Base-by-base conservation (phyloP, 345 rosid species). In the Heritiera littoralis region DNA sequence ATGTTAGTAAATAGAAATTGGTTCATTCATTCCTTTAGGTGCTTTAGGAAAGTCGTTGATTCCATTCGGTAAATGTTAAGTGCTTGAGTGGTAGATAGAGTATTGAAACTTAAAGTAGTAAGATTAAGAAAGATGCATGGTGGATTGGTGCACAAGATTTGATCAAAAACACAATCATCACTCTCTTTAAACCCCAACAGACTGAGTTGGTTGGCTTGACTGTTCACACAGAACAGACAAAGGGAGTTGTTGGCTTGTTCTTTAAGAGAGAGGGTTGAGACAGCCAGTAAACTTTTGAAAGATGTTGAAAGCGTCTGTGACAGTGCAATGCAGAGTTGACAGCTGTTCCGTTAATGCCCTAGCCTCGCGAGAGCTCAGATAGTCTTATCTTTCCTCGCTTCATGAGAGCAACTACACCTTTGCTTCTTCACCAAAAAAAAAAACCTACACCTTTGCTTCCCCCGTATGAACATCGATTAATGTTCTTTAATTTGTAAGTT, bases 301-400 rank as follows among this genome's bases (percentile, higher is more conserved):
- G 46, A 65, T 65, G 45, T 45, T 65, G 69, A 43, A 35, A 35
- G 38, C 2, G 68, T 51, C 38, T 14, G 66, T 65, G 59, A 74
- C 35, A 61, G 76, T 35, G 38, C 38, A 35, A 35, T 35, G 38
- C 60, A 20, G 64, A 52, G 71, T 77, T 69, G 81, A 77, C 83
- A 83, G 74, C 38, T 35, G 38, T 68, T 80, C 41, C 40, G 32
- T 48, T 9, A 8, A 49, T 9, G 58, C 69, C 49, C 38, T 9
- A 23, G 14, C 28, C 46, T 56, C 38, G 6, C 32, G 77, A 35
- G 35, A 55, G 0, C 13, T 32, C 46, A 15, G 23, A 66, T 12
- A 0, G 0, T 66, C 70, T 23, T 23, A 23, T 23, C 28, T 23
- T 23, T 23, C 28, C 28, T 23, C 28, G 28, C 28, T 23, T 23